Evolutionary conservation across 345 rosid genomes (phyloP).

Genomic region (Euclidium syriacum): DNA sequence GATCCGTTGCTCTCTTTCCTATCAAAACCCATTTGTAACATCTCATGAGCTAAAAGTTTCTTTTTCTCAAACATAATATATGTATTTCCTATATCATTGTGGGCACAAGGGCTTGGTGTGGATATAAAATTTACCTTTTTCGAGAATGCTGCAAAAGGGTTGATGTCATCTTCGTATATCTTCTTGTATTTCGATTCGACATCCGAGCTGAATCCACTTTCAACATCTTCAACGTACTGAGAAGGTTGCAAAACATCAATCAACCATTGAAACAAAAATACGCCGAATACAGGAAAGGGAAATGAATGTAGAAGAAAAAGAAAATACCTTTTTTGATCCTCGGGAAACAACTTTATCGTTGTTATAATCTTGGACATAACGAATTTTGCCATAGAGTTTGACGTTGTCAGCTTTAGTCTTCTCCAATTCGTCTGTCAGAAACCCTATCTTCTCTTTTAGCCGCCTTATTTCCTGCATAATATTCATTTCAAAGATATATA

Average conservation of each 20-base stretch:
- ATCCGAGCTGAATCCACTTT: conserved; percentile 90
- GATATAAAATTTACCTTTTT: conserved; percentile 89
- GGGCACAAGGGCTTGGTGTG: too few relatives aligned
- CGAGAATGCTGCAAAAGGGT: conserved; percentile 98
- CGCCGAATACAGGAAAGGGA: not conserved
- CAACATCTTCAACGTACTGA: conserved; percentile 83
- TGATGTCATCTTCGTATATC: conserved; percentile 94
- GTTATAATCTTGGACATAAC: conserved; percentile 94
- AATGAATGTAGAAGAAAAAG: not conserved
- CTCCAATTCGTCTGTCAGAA: conserved; percentile 68
- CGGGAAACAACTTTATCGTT: conserved; percentile 89
- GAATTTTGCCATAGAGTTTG: conserved; percentile 91
- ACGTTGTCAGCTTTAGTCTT: conserved; percentile 95
- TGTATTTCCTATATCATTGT: too few relatives aligned
- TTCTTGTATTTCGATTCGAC: conserved; percentile 97
- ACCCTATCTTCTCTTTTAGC: conserved; percentile 76
- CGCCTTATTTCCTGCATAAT: conserved; percentile 73
- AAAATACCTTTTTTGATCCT: conserved; percentile 81
- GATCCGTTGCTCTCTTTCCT: conserved; percentile 96
- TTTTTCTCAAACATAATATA: too few relatives aligned
- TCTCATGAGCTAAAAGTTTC: not conserved
- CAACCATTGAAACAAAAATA: conserved; percentile 6
- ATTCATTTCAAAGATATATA: not conserved
- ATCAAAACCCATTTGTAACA: not conserved
- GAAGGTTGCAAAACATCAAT: not conserved